Percentiles rank a stretch among this genome's conserved stretches.
These are phyloP conservation scores for Codiaeum variegatum DNA, from an alignment of 441 rosid genomes.

Conservation along the genomic window DNA sequence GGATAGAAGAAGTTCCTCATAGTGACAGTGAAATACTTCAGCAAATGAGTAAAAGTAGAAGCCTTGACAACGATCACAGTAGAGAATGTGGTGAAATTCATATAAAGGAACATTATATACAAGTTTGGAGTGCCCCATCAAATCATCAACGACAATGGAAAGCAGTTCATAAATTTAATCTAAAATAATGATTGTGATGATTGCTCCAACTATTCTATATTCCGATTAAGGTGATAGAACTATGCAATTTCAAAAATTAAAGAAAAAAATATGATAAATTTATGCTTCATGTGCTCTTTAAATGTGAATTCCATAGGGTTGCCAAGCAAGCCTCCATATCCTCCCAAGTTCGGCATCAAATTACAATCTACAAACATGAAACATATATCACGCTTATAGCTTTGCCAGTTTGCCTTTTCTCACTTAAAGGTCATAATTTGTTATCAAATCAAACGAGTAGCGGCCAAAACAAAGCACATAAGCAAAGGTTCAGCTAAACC, in stretches of 20 bases:
- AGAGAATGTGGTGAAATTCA: too few species aligned
- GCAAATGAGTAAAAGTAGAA: too few species aligned
- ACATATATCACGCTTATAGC: background rate
- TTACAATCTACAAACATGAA: background rate
- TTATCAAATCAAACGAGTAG: background rate
- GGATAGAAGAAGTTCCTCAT: too few species aligned
- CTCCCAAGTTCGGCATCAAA: slow-evolving; percentile 1
- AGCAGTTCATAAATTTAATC: background rate
- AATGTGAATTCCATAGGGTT: background rate
- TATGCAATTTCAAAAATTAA: background rate
- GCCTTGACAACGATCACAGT: too few species aligned
- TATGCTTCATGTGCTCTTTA: slow-evolving; percentile 1
- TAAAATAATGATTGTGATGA: background rate
- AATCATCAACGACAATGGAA: too few species aligned
- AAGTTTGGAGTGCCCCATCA: too few species aligned
- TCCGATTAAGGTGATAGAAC: background rate
- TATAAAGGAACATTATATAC: too few species aligned
- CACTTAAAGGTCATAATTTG: background rate
- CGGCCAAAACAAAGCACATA: background rate
- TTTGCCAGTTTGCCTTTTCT: background rate
- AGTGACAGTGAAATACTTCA: too few species aligned
- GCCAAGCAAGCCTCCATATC: background rate
- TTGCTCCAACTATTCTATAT: background rate
- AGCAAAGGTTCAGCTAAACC: background rate
- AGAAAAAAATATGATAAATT: background rate